Evolutionary conservation across 2,329 filamentous ascomycete species (phyloP).

Genomic region (Microcyclospora pomicola): DNA sequence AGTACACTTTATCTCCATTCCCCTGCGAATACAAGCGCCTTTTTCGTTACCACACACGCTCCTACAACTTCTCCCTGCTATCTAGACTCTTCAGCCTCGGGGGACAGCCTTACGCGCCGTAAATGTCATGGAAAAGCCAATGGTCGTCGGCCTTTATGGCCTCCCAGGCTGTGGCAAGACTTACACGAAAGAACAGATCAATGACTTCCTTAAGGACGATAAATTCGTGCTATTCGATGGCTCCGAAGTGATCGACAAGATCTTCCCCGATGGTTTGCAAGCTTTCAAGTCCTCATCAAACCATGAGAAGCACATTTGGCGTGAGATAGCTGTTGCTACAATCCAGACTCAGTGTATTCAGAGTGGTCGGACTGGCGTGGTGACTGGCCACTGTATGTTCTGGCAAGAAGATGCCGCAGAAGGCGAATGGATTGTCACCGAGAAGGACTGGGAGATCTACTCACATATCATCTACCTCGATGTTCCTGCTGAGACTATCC

Average conservation of each 20-base stretch:
- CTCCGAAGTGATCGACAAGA: conserved; percentile 31
- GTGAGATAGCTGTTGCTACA: conserved; percentile 32
- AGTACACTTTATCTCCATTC: too few species aligned
- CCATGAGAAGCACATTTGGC: conserved; percentile 25
- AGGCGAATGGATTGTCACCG: conserved; percentile 26
- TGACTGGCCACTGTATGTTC: conserved; percentile 44
- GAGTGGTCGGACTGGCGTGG: conserved; percentile 29
- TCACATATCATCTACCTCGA: conserved; percentile 48
- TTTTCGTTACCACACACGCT: too few species aligned
- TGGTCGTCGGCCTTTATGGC: conserved; percentile 43
- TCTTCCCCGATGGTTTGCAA: conserved; percentile 34
- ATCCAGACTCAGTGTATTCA: conserved; percentile 28
- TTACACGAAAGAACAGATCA: conserved; percentile 22
- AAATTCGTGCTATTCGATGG: conserved; percentile 40
- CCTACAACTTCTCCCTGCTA: too few species aligned
- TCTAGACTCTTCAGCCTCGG: too few species aligned
- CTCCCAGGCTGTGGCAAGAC: conserved; percentile 43
- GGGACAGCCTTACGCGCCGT: too few species aligned
- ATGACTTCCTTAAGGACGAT: conserved; percentile 19
- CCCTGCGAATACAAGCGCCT: too few species aligned
- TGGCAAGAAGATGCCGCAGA: conserved; percentile 28
- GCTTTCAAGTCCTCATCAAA: conserved; percentile 32
- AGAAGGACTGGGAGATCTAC: conserved; percentile 33
- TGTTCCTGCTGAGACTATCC: conserved; percentile 24
- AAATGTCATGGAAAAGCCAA: background rate